Conservation (phyloP, 1,284 basidiomycete species). For the Fomitopsis schrenkii region DNA sequence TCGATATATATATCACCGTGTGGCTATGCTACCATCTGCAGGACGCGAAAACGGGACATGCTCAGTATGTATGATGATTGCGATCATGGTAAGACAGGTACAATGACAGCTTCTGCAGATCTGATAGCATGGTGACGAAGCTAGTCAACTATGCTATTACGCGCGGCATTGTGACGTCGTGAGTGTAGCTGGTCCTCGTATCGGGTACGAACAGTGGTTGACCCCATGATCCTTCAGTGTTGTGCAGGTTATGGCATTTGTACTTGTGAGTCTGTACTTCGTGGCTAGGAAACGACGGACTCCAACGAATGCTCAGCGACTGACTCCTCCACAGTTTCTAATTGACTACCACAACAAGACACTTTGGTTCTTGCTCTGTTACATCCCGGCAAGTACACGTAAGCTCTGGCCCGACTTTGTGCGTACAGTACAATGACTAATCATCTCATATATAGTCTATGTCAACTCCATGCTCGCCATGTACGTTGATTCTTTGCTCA, state of each 20-base stretch:
- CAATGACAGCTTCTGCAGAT: background rate
- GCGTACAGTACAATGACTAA: background rate
- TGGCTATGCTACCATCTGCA: background rate
- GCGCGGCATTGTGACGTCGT: background rate
- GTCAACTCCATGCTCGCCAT: background rate
- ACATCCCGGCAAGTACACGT: background rate
- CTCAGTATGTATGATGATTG: background rate
- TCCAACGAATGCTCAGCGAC: background rate
- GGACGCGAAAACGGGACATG: background rate
- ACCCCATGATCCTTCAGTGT: background rate
- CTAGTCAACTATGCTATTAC: background rate
- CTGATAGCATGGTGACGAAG: background rate
- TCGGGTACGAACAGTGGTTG: background rate
- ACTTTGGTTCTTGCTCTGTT: background rate
- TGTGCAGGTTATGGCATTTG: background rate
- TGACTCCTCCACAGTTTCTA: background rate
- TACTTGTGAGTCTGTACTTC: background rate
- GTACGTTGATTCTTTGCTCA: background rate
- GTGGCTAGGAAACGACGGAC: no score
- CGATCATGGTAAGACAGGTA: background rate
- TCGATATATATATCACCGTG: background rate
- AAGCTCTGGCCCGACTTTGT: background rate
- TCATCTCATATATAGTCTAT: background rate
- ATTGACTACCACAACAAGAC: background rate
- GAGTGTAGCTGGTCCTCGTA: background rate